phyloP scores from a whole-genome alignment of 2,329 filamentous ascomycete species.

The Diplodia intermedia region DNA sequence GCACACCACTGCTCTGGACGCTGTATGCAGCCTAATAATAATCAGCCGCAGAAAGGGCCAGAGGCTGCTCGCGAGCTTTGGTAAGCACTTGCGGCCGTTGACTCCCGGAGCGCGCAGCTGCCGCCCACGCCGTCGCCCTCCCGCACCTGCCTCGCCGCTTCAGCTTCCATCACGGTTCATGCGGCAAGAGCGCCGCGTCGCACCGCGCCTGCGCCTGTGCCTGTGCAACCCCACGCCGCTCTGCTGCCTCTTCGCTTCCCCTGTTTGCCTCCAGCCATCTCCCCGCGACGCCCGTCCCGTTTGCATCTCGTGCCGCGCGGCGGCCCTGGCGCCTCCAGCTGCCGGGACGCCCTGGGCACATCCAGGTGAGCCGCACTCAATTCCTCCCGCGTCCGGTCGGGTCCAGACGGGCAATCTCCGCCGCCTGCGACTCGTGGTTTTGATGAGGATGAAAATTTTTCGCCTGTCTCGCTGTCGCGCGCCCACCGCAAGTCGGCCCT shows the following conservation, averaged over 20 bases:
- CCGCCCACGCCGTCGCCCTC: not conserved
- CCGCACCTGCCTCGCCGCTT: not conserved
- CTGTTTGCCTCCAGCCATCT: constrained; percentile 8
- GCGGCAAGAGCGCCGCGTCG: constrained; percentile 18
- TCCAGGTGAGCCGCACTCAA: constrained; percentile 27
- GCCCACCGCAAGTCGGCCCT: constrained; percentile 22
- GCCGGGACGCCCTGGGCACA: constrained; percentile 6
- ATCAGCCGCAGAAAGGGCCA: not conserved
- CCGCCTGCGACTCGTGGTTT: constrained; percentile 8
- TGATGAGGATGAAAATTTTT: constrained; percentile 26
- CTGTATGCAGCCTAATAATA: constrained; percentile 20
- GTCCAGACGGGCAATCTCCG: constrained; percentile 26
- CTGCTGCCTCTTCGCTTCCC: not conserved
- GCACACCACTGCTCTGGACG: not conserved
- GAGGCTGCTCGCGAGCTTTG: constrained; percentile 7
- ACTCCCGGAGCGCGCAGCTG: not conserved
- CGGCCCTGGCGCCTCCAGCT: constrained; percentile 11
- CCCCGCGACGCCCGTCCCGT: constrained; percentile 21
- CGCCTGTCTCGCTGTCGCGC: not conserved
- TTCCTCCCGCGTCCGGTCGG: constrained; percentile 11
- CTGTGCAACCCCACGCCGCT: not conserved
- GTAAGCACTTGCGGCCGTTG: constrained; percentile 14
- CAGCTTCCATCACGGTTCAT: constrained; percentile 24
- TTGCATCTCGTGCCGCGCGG: constrained; percentile 5
- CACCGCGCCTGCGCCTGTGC: constrained; percentile 9